Percentiles rank a stretch among this genome's conserved stretches.
These are phyloP conservation scores for Fusarium aywerte DNA, from an alignment of 2,329 filamentous ascomycete genomes.

Conservation along the genomic window DNA sequence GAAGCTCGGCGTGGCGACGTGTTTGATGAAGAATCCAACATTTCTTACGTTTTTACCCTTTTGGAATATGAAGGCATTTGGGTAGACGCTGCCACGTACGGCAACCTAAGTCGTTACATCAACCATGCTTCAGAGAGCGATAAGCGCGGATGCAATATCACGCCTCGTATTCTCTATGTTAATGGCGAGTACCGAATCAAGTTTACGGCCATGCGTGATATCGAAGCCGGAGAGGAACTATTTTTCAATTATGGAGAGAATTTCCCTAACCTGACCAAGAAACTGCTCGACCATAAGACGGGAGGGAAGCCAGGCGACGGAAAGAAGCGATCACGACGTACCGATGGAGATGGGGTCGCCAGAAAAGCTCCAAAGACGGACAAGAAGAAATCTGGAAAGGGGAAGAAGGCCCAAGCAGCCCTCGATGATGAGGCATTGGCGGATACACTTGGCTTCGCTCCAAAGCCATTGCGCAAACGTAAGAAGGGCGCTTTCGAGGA, in stretches of 20 bases:
- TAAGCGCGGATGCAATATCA: constrained; percentile 68
- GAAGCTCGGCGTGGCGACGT: constrained; percentile 69
- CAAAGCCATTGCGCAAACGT: constrained; percentile 44
- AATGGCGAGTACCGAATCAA: constrained; percentile 82
- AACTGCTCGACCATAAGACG: constrained; percentile 54
- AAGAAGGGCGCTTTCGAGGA: constrained; percentile 45
- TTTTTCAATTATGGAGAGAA: constrained; percentile 84
- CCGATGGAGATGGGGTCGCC: constrained; percentile 37
- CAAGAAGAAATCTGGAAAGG: constrained; percentile 40
- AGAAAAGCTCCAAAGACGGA: constrained; percentile 44
- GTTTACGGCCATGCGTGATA: constrained; percentile 74
- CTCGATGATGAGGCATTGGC: constrained; percentile 35
- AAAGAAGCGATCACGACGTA: constrained; percentile 46
- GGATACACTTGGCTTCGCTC: constrained; percentile 18
- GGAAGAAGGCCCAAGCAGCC: constrained; percentile 18
- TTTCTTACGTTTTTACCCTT: constrained; percentile 72
- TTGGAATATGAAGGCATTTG: constrained; percentile 70
- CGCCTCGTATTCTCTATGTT: constrained; percentile 74
- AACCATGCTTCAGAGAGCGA: constrained; percentile 73
- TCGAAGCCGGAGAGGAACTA: constrained; percentile 78
- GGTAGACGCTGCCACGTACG: constrained; percentile 80
- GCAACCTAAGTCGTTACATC: constrained; percentile 85
- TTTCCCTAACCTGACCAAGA: constrained; percentile 68
- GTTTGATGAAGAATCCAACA: constrained; percentile 68
- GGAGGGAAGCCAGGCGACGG: constrained; percentile 45